Base-by-base conservation (phyloP, 345 rosid species). In the Gossypium herbaceum region DNA sequence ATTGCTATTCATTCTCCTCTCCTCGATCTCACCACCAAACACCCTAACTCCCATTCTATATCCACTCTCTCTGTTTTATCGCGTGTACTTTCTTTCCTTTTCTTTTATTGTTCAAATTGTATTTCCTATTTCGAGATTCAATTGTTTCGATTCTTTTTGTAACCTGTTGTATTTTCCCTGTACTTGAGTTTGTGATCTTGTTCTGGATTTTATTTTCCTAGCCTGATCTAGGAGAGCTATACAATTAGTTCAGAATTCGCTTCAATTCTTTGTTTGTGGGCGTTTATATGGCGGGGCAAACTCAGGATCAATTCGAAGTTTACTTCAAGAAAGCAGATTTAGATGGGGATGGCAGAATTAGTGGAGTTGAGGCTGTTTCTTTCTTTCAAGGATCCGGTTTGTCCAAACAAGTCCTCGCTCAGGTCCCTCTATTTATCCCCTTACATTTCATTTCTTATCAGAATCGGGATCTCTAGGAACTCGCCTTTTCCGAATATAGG, bases 311-410 rank as follows among this genome's bases (percentile, higher is more conserved):
- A 84, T 93, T 95, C 77, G 99, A 95, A 77, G 87, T 82, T 0
- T 91, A 80, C 87, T 95, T 93, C 64, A 87, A 74, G 88, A 87
- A 86, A 83, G 99, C 99, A 67, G 99, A 93, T 93, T 89, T 95
- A 80, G 96, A 95, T 44, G 94, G 98, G 72, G 98, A 93, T 80
- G 99, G 96, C 29, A 81, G 88, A 86, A 90, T 93, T 84, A 93
- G 91, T 83, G 99, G 97, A 71, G 85, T 85, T 77, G 99, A 95
- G 84, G 99, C 97, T 81, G 92, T 93, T 7, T 79, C 86, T 22
- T 93, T 95, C 85, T 93, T 95, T 52, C 94, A 95, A 82, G 98
- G 97, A 81, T 87, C 98, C 79, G 89, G 88, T 80, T 86, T 95
- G 79, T 81, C 98, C 79, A 82, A 91, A 79, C 92, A 83, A 81